Conservation (phyloP, 1,284 basidiomycete species). For the Apiotrichum gracile region DNA sequence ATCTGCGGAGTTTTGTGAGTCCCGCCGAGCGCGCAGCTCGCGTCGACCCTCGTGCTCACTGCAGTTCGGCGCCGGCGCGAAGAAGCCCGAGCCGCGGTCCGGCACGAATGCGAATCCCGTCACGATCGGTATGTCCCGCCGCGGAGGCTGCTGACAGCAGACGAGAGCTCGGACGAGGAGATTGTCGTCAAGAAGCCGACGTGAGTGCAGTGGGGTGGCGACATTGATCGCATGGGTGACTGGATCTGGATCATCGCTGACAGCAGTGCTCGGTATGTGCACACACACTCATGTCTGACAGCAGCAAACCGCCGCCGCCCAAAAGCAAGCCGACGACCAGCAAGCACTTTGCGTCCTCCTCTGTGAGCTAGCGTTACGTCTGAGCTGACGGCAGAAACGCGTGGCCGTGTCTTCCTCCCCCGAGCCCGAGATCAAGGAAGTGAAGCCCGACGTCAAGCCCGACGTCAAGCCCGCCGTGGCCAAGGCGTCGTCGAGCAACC, state of each 20-base stretch:
- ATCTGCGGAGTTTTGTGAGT: conserved; percentile 29
- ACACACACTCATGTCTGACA: background rate
- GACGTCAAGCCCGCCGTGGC: background rate
- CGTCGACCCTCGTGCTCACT: background rate
- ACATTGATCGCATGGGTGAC: background rate
- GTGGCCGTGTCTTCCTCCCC: conserved; percentile 6
- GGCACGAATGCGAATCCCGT: conserved; percentile 6
- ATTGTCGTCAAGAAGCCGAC: conserved; percentile 16
- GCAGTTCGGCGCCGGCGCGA: conserved; percentile 18
- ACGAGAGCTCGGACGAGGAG: conserved; percentile 40
- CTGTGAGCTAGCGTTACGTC: conserved; percentile 6
- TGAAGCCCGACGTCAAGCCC: conserved; percentile 5
- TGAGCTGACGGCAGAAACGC: conserved; percentile 9
- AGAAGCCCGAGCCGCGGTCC: conserved; percentile 12
- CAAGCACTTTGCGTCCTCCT: conserved; percentile 29
- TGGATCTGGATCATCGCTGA: background rate
- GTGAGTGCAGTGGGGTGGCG: conserved; percentile 18
- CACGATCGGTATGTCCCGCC: conserved; percentile 1
- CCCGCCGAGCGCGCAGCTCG: background rate
- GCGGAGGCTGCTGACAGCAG: conserved; percentile 9
- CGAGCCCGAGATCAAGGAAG: conserved; percentile 4
- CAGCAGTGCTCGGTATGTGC: background rate
- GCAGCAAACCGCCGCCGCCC: background rate
- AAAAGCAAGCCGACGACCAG: conserved; percentile 21
- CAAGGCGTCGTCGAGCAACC: background rate